Conservation (phyloP, 1,284 basidiomycete species). For the Bjerkandera adusta region DNA sequence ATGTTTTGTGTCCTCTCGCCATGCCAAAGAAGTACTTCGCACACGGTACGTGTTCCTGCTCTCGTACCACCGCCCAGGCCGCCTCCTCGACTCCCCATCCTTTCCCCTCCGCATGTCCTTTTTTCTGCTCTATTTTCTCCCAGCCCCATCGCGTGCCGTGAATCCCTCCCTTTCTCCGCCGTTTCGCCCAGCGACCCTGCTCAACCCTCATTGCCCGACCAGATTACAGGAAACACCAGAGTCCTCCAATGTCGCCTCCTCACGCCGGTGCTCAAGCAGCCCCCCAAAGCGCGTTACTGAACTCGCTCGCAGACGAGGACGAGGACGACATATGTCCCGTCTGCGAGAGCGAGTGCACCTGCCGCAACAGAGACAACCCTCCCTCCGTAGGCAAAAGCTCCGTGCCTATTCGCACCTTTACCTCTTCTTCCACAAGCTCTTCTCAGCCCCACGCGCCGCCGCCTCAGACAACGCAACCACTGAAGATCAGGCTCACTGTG, state of each 20-base stretch:
- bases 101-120: too few relatives aligned
- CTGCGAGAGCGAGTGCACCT: constrained; percentile 84
- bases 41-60: constrained; percentile 26
- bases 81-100: constrained; percentile 9
- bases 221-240: constrained; percentile 57
- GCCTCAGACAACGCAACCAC: constrained; percentile 23
- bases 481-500: constrained; percentile 77
- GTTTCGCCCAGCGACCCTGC: neutral
- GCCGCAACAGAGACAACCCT: constrained; percentile 40
- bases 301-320: constrained; percentile 36
- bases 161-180: neutral
- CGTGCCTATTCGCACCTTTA: constrained; percentile 23
- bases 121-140: neutral
- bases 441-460: constrained; percentile 24
- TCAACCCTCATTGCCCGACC: constrained; percentile 11
- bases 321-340: constrained; percentile 83
- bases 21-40: constrained; percentile 34
- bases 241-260: constrained; percentile 65
- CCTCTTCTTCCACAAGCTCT: constrained; percentile 25
- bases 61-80: constrained; percentile 14
- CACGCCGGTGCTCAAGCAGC: constrained; percentile 61
- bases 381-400: constrained; percentile 27
- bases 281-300: constrained; percentile 28
- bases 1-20: constrained; percentile 27
- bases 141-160: neutral